Evolutionary conservation across 1,139 yeast genomes (phyloP).

Genomic region (Diutina pseudorugosa): DNA sequence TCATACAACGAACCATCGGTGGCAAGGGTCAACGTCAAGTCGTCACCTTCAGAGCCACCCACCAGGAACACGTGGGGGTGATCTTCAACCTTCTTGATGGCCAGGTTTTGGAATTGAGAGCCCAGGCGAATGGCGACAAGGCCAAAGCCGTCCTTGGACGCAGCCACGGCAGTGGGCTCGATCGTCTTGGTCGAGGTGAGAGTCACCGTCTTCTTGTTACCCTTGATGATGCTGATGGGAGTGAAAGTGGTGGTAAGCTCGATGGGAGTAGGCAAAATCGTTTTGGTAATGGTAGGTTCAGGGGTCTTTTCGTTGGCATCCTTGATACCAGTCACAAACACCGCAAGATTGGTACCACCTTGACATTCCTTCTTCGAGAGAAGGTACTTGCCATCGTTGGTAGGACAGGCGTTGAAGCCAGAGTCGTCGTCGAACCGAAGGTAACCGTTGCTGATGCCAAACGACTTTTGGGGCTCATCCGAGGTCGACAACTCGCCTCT

Average conservation of each 20-base stretch:
- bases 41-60: constrained; percentile 1
- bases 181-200: not conserved
- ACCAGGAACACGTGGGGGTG: not conserved
- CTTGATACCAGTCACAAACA: not conserved
- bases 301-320: not conserved
- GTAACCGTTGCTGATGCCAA: not conserved
- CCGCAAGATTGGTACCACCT: not conserved
- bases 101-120: not conserved
- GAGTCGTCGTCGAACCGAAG: not conserved
- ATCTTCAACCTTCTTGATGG: not conserved
- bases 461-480: not conserved
- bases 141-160: not conserved
- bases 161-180: not conserved
- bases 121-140: not conserved
- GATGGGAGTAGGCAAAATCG: too few relatives aligned
- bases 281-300: too few relatives aligned
- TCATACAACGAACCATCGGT: not conserved
- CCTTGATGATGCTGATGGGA: not conserved
- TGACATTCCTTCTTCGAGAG: not conserved
- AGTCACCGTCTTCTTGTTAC: not conserved
- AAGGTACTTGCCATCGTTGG: not conserved
- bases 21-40: not conserved
- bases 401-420: not conserved
- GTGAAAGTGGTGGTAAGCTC: not conserved
- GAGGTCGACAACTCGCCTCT: not conserved